These are phyloP conservation scores for Uronychia setigera DNA, from an alignment of 73 alveolate genomes.

Conservation along the genomic window DNA sequence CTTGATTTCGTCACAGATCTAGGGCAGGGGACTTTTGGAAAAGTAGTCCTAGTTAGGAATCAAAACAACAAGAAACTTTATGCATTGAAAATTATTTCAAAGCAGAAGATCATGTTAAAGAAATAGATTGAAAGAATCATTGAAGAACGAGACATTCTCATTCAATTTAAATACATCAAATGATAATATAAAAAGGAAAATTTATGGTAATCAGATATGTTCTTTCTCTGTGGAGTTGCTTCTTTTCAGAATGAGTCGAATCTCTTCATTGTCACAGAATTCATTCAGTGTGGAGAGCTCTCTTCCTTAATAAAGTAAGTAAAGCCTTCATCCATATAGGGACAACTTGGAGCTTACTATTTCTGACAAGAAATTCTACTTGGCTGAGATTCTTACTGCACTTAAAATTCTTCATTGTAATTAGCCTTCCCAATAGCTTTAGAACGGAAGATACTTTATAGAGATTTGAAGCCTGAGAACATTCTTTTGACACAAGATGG, in stretches of 20 bases:
- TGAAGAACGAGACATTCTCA: not conserved
- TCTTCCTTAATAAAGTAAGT: not conserved
- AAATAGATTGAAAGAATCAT: not conserved
- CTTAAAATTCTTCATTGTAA: conserved; percentile 9
- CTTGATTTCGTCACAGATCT: too few relatives aligned
- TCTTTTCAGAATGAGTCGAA: conserved; percentile 15
- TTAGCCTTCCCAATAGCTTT: not conserved
- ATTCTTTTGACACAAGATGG: conserved; percentile 27
- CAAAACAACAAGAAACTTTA: not conserved
- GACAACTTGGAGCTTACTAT: not conserved
- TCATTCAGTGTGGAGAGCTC: not conserved
- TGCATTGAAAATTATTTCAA: not conserved
- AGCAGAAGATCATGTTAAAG: not conserved
- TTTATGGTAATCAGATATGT: not conserved
- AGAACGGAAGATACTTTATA: conserved; percentile 17
- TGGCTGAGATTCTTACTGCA: conserved; percentile 10
- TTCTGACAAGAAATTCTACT: not conserved
- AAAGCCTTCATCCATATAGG: not conserved
- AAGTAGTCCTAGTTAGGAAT: not conserved
- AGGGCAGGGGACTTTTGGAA: not conserved
- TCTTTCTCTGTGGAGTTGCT: not conserved
- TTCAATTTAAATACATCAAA: not conserved
- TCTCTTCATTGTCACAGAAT: conserved; percentile 14
- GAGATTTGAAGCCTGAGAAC: conserved; percentile 56
- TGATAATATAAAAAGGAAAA: too few relatives aligned